A percentile compares a stretch with the other conserved stretches of the same genome.
These are phyloP conservation scores for Clarireedia monteithiana DNA, from an alignment of 2,329 filamentous ascomycete species.

Conservation along the genomic window DNA sequence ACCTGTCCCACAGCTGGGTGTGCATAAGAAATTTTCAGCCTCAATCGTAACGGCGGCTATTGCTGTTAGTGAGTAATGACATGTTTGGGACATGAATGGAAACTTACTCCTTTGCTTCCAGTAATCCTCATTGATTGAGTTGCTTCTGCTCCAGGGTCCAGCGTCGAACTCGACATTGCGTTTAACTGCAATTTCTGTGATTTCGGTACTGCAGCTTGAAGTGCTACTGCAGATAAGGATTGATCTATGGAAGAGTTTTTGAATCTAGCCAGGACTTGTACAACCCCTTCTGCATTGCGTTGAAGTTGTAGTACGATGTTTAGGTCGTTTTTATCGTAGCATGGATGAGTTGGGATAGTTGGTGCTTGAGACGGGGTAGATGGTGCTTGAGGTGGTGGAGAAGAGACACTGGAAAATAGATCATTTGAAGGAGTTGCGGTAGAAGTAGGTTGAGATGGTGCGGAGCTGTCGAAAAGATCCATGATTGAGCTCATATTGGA, in stretches of 20 bases:
- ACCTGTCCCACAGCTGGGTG: constrained; percentile 63
- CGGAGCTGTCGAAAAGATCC: constrained; percentile 67
- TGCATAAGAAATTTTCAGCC: constrained; percentile 75
- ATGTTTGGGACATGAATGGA: constrained; percentile 1
- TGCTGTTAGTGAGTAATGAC: constrained; percentile 11
- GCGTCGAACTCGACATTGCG: constrained; percentile 73
- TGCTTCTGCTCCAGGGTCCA: constrained; percentile 72
- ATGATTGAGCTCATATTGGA: constrained; percentile 69
- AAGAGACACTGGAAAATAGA: constrained; percentile 42
- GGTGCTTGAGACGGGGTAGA: constrained; percentile 44
- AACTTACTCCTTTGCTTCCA: constrained; percentile 80
- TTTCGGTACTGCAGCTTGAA: constrained; percentile 95
- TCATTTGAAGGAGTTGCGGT: constrained; percentile 38
- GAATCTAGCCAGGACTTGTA: constrained; percentile 81
- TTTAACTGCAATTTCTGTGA: constrained; percentile 89
- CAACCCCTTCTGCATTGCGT: constrained; percentile 67
- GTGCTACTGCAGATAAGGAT: constrained; percentile 63
- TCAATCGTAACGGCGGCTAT: constrained; percentile 71
- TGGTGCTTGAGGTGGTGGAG: constrained; percentile 41
- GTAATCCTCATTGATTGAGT: constrained; percentile 86
- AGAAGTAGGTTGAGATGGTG: constrained; percentile 37
- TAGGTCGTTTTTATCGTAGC: constrained; percentile 82
- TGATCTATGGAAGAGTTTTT: constrained; percentile 63
- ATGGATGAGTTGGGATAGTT: constrained; percentile 52
- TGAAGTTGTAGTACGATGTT: constrained; percentile 76